A percentile compares a stretch with the other conserved stretches of the same genome.
phyloP scores from a whole-genome alignment of 2,329 filamentous ascomycete species.

The Sodiomyces alkalinus region DNA sequence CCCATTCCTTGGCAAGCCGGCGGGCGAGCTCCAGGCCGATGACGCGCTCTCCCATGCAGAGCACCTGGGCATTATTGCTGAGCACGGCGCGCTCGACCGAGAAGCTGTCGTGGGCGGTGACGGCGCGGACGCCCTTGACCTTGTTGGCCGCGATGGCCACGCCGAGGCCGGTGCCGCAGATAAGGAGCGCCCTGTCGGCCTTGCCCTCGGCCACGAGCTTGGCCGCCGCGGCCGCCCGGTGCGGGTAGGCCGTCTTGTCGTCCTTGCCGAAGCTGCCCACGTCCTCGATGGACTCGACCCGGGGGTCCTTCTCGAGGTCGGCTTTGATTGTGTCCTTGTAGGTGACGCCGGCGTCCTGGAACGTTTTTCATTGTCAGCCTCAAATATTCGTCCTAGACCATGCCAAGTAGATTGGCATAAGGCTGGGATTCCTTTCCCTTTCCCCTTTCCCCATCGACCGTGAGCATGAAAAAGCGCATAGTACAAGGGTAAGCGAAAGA shows the following conservation, averaged over 20 bases:
- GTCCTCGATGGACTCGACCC: conserved; percentile 54
- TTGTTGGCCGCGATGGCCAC: conserved; percentile 87
- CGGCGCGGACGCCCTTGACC: conserved; percentile 68
- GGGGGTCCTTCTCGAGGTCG: conserved; percentile 51
- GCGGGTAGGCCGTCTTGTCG: conserved; percentile 73
- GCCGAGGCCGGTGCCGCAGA: conserved; percentile 77
- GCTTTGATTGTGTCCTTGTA: conserved; percentile 70
- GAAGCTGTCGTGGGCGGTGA: conserved; percentile 79
- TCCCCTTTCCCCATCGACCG: too few species aligned
- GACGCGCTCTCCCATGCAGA: conserved; percentile 76
- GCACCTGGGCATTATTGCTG: conserved; percentile 75
- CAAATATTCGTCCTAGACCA: too few species aligned
- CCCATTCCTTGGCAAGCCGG: conserved; percentile 64
- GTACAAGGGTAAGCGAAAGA: too few species aligned
- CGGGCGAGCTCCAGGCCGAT: conserved; percentile 69
- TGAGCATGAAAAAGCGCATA: too few species aligned
- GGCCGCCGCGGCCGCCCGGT: conserved; percentile 60
- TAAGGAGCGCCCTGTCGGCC: conserved; percentile 63
- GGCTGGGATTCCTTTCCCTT: too few species aligned
- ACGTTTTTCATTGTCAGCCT: neutral
- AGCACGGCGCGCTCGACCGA: conserved; percentile 66
- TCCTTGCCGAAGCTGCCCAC: conserved; percentile 51
- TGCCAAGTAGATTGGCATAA: too few species aligned
- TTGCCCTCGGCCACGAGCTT: conserved; percentile 43
- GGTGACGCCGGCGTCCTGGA: conserved; percentile 52